Evolutionary conservation across 352 stramenopile species (phyloP).

Genomic region (Pythium aquatile): DNA sequence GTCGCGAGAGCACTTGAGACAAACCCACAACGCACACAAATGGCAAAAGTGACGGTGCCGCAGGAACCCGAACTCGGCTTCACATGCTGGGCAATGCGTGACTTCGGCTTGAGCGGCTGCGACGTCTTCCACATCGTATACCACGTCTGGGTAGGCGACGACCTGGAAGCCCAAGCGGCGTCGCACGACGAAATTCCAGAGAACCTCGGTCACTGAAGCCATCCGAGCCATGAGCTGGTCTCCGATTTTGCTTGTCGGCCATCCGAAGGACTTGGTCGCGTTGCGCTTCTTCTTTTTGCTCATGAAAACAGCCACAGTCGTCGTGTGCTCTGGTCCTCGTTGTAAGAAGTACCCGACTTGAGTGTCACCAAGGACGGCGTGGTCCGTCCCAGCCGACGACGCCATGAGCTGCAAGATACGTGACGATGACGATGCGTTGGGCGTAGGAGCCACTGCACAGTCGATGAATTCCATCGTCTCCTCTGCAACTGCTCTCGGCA

Average conservation of each 20-base stretch:
- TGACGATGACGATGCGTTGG: not conserved
- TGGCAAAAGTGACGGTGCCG: slow-evolving; percentile 54
- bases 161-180: slow-evolving; percentile 55
- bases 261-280: slow-evolving; percentile 3
- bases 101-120: slow-evolving; percentile 14
- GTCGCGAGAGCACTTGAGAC: slow-evolving; percentile 47
- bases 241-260: slow-evolving; percentile 29
- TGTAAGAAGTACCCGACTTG: slow-evolving; percentile 12
- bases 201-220: not conserved
- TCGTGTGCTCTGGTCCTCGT: not conserved
- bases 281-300: slow-evolving; percentile 3
- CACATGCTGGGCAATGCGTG: slow-evolving; percentile 39
- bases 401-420: slow-evolving; percentile 21
- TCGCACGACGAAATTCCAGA: slow-evolving; percentile 36
- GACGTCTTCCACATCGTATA: slow-evolving; percentile 16
- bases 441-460: not conserved
- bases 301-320: slow-evolving; percentile 11
- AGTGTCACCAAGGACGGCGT: slow-evolving; percentile 7
- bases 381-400: not conserved
- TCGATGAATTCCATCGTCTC: slow-evolving; percentile 11
- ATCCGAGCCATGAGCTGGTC: slow-evolving; percentile 40
- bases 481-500: not conserved
- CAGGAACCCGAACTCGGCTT: slow-evolving; percentile 43
- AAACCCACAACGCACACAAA: slow-evolving; percentile 53
- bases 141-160: slow-evolving; percentile 28